A percentile compares a stretch with the other conserved stretches of the same genome.
Evolutionary conservation across 2,329 filamentous ascomycete species (phyloP).

Genomic region (Paramyrothecium roridum): DNA sequence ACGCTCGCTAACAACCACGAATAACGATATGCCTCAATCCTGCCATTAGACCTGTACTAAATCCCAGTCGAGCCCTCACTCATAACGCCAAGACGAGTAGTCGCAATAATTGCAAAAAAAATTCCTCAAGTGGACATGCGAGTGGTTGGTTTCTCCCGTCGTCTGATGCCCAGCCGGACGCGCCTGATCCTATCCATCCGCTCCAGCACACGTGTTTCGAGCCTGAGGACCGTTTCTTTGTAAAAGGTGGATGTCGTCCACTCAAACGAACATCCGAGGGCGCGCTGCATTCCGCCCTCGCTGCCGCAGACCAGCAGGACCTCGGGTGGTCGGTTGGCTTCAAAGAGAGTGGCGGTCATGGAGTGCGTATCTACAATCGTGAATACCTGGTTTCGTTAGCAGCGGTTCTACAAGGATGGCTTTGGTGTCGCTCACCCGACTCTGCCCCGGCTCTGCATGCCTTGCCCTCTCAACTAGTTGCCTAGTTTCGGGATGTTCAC

Average conservation of each 20-base stretch:
- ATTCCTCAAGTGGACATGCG: too few species aligned
- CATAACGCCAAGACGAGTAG: too few species aligned
- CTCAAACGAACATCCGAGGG: constrained; percentile 20
- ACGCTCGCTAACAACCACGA: too few species aligned
- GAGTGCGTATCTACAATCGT: constrained; percentile 33
- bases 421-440: constrained; percentile 15
- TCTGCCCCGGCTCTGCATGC: constrained; percentile 20
- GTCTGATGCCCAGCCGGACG: constrained; percentile 17
- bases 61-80: too few species aligned
- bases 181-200: constrained; percentile 19
- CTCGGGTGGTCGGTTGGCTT: constrained; percentile 20
- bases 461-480: constrained; percentile 21
- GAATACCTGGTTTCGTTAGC: constrained; percentile 21
- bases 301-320: constrained; percentile 22
- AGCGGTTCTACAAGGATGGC: too few species aligned
- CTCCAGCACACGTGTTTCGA: constrained; percentile 17
- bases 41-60: too few species aligned
- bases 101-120: too few species aligned
- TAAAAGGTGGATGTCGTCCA: constrained; percentile 22
- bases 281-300: constrained; percentile 22
- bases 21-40: too few species aligned
- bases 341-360: constrained; percentile 29
- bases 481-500: constrained; percentile 15
- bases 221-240: constrained; percentile 19
- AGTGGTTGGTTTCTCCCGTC: not conserved